Evolutionary conservation across 495 filamentous ascomycete species (phyloP).

Genomic region (Ascodesmis nigricans): DNA sequence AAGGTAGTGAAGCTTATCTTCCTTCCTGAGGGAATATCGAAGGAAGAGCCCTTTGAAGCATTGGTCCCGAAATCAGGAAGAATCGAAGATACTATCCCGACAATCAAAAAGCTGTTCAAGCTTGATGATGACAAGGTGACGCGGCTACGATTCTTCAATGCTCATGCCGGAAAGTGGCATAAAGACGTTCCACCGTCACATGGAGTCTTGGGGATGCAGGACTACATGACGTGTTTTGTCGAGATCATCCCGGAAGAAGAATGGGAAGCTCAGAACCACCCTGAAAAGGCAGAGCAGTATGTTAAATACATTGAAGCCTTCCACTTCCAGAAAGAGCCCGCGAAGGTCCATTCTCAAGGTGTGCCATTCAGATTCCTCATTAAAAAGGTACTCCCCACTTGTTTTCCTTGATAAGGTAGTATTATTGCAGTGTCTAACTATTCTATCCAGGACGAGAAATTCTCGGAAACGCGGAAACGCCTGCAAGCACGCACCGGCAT

Average conservation of each 20-base stretch:
- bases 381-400: conserved; percentile 41
- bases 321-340: conserved; percentile 77
- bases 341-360: conserved; percentile 42
- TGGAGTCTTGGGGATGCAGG: conserved; percentile 49
- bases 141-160: conserved; percentile 57
- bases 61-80: conserved; percentile 64
- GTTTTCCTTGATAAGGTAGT: conserved; percentile 3
- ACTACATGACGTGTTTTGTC: conserved; percentile 65
- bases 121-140: conserved; percentile 47
- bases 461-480: conserved; percentile 76
- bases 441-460: conserved; percentile 47
- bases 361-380: conserved; percentile 81
- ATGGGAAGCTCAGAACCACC: conserved; percentile 11
- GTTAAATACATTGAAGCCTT: conserved; percentile 51
- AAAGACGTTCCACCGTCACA: conserved; percentile 44
- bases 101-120: conserved; percentile 55
- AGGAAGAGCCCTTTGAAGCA: conserved; percentile 65
- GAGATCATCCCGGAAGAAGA: conserved; percentile 70
- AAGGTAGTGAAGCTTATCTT: conserved; percentile 60
- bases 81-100: conserved; percentile 50
- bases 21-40: conserved; percentile 73
- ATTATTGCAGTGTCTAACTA: conserved; percentile 8
- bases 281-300: conserved; percentile 28
- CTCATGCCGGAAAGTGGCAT: conserved; percentile 53
- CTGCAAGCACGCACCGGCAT: conserved; percentile 75